These are phyloP conservation scores for Yamadazyma akitaensis DNA, from an alignment of 805 yeast genomes.

Conservation along the genomic window DNA sequence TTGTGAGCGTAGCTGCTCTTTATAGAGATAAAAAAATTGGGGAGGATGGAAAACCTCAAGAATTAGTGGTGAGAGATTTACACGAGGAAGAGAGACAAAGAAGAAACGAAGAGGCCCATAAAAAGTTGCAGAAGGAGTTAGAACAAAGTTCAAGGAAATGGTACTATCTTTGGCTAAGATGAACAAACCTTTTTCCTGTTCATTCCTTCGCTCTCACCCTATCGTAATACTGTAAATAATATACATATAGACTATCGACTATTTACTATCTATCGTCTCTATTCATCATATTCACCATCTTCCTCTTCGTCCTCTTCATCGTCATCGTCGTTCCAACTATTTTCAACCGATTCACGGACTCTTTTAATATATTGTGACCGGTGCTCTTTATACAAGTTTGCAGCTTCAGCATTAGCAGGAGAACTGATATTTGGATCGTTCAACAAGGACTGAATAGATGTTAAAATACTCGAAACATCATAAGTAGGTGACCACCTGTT, in stretches of 20 bases:
- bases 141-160: constrained; percentile 28
- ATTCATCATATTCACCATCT: constrained; percentile 15
- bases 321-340: constrained; percentile 85
- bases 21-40: constrained; percentile 53
- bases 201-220: neutral
- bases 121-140: constrained; percentile 9
- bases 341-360: constrained; percentile 92
- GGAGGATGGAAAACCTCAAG: constrained; percentile 41
- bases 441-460: constrained; percentile 85
- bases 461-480: constrained; percentile 92
- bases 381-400: constrained; percentile 91
- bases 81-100: constrained; percentile 30
- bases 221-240: neutral
- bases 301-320: constrained; percentile 49
- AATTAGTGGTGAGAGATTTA: constrained; percentile 35
- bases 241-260: neutral
- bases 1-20: constrained; percentile 50
- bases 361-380: constrained; percentile 87
- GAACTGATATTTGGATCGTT: constrained; percentile 96
- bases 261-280: neutral
- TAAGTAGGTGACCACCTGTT: constrained; percentile 99
- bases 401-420: constrained; percentile 98
- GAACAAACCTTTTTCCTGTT: constrained; percentile 1
- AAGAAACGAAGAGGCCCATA: constrained; percentile 17
- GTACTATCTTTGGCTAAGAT: constrained; percentile 52